Base-by-base conservation (phyloP, 2,329 filamentous ascomycete species). In the Neonectria neomacrospora region DNA sequence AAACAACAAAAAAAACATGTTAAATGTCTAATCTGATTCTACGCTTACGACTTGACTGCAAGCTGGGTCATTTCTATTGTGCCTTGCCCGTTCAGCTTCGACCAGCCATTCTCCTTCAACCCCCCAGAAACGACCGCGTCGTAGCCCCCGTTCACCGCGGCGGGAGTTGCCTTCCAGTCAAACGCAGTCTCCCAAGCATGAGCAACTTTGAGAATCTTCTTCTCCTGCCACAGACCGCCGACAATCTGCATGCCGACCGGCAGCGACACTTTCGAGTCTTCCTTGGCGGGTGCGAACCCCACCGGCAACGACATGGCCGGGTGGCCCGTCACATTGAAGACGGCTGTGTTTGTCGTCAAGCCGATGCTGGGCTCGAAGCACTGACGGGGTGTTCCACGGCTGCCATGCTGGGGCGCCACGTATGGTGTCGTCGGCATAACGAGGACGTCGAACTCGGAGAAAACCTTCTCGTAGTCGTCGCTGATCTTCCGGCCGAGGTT, bases 311-410 rank as follows among this genome's bases (percentile, higher is more conserved):
- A 80, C 65, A 88, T 70, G 0, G 84, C 86, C 0, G 86, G 85
- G 65, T 88, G 85, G 0, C 86, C 86, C 0, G 85, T 87, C 2
- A 83, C 79, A 67, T 88, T 85, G 73, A 88, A 88, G 3, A 82
- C 79, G 10, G 83, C 82, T 5, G 86, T 89, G 66, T 89, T 88
- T 16, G 78, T 80, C 0, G 83, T 86, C 61, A 86, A 70, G 0
- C 86, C 86, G 34, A 87, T 82, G 32, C 82, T 83, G 11, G 82
- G 82, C 54, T 79, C 78, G 50, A 86, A 83, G 18, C 81, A 82
- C 48, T 81, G 78, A 16, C 80, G 73, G 3, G 81, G 81, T 2
- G 77, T 77, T 2, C 77, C 78, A 10, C 75, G 67, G 2, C 69
- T 66, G 0, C 80, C 78, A 54, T 85, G 81, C 14, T 75, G 78